phyloP scores from a whole-genome alignment of 371 early-diverging fungal genomes.

The Actinomortierella wolfii region DNA sequence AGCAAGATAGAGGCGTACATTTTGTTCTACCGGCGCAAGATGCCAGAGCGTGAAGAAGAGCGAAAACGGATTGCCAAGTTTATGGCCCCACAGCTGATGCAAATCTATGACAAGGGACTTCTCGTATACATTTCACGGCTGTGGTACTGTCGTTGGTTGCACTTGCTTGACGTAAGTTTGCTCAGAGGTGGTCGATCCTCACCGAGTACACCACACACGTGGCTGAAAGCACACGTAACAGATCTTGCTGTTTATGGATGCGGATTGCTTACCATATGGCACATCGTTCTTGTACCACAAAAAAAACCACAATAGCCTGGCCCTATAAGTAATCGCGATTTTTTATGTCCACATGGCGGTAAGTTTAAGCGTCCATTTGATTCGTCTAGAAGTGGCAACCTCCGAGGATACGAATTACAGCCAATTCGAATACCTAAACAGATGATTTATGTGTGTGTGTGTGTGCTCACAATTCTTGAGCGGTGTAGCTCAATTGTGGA shows the following conservation, averaged over 20 bases:
- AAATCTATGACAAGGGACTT: conserved; percentile 29
- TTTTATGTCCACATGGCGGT: conserved; percentile 48
- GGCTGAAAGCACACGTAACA: neutral
- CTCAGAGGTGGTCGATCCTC: too few species aligned
- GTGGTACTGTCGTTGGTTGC: conserved; percentile 29
- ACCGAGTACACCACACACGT: too few species aligned
- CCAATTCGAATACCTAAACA: too few species aligned
- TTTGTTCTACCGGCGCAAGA: conserved; percentile 44
- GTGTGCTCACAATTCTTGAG: too few species aligned
- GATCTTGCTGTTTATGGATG: conserved; percentile 1
- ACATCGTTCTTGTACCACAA: neutral
- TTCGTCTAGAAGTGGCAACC: neutral
- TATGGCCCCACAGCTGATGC: conserved; percentile 34
- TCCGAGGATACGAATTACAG: neutral
- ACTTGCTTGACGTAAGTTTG: conserved; percentile 21
- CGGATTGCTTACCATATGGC: neutral
- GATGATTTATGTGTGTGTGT: too few species aligned
- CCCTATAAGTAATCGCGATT: conserved; percentile 48
- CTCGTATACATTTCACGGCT: conserved; percentile 40
- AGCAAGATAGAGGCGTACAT: conserved; percentile 49
- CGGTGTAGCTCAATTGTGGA: too few species aligned
- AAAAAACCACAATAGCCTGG: conserved; percentile 41
- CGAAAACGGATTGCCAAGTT: conserved; percentile 29
- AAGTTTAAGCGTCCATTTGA: neutral
- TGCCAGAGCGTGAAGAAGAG: conserved; percentile 40